Percentiles rank a stretch among this genome's conserved stretches.
Evolutionary conservation across 495 filamentous ascomycete species (phyloP).

Genomic region (Hypoxylon intermedium): DNA sequence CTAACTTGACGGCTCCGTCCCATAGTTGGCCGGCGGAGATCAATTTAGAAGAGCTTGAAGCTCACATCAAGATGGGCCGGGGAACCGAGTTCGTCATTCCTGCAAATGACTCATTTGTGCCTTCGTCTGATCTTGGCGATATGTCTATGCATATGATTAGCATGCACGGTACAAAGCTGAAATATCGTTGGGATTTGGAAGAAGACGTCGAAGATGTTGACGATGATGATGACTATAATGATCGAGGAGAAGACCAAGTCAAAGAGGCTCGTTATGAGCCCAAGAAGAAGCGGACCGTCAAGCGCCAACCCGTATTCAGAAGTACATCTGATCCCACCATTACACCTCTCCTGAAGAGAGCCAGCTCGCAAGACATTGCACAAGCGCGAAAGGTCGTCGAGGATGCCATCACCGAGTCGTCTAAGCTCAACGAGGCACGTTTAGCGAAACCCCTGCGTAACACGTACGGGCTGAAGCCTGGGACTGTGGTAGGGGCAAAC

Average conservation of each 20-base stretch:
- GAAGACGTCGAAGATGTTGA: neutral
- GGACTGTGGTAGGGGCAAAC: slow-evolving; percentile 17
- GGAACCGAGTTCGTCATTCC: neutral
- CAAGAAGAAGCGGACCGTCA: neutral
- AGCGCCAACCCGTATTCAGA: neutral
- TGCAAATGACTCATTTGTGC: neutral
- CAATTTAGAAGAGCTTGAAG: neutral
- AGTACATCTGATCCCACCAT: neutral
- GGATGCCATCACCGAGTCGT: slow-evolving; percentile 26
- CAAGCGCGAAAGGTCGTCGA: slow-evolving; percentile 28
- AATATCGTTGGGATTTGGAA: neutral
- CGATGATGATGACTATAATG: neutral
- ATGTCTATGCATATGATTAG: neutral
- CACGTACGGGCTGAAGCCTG: slow-evolving; percentile 25
- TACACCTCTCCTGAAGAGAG: slow-evolving; percentile 24
- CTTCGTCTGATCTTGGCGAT: neutral
- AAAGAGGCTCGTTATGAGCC: too few relatives aligned
- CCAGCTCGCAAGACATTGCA: slow-evolving; percentile 25
- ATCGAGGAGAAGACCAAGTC: too few relatives aligned
- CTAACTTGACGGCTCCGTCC: neutral
- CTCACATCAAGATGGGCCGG: neutral
- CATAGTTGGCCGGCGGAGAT: neutral
- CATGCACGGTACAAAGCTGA: neutral
- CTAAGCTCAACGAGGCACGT: slow-evolving; percentile 30
- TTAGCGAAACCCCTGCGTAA: slow-evolving; percentile 26